phyloP scores from a whole-genome alignment of 2,329 filamentous ascomycete genomes.

The Chaetomiaceae sp. region DNA sequence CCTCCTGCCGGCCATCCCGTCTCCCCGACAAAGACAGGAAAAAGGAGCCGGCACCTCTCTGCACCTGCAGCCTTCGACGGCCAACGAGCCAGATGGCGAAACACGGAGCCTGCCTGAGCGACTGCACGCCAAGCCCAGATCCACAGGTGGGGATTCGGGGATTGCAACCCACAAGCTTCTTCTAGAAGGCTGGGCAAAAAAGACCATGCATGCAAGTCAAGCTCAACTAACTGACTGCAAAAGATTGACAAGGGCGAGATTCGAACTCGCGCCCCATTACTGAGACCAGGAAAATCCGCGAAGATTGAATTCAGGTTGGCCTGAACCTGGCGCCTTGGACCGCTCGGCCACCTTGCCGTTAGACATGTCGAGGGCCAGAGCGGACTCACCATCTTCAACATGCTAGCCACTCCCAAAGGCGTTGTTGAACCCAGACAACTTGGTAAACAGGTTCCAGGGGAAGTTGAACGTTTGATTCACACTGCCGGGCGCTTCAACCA shows the following conservation, averaged over 20 bases:
- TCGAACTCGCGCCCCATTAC: slow-evolving; percentile 17
- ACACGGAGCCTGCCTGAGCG: not conserved
- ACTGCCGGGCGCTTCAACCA: too few relatives aligned
- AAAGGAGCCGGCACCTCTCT: not conserved
- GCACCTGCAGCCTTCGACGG: too few relatives aligned
- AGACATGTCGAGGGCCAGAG: not conserved
- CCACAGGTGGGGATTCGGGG: slow-evolving; percentile 1
- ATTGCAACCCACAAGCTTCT: slow-evolving; percentile 5
- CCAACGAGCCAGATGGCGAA: slow-evolving; percentile 3
- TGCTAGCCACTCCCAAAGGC: too few relatives aligned
- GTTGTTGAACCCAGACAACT: too few relatives aligned
- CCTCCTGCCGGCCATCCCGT: not conserved
- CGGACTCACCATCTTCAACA: too few relatives aligned
- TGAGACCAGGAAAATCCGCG: slow-evolving; percentile 16
- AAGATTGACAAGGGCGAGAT: slow-evolving; percentile 17
- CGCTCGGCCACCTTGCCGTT: slow-evolving; percentile 17
- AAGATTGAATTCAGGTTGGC: slow-evolving; percentile 15
- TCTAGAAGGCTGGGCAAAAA: slow-evolving; percentile 10
- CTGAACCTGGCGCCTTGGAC: slow-evolving; percentile 19
- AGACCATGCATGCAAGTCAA: not conserved
- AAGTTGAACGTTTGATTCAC: too few relatives aligned
- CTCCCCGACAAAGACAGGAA: not conserved
- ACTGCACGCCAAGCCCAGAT: slow-evolving; percentile 12
- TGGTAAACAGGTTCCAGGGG: too few relatives aligned
- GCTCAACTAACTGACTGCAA: slow-evolving; percentile 1